Evolutionary conservation across 2,329 filamentous ascomycete genomes (phyloP).

Genomic region (Monilinia fructigena): DNA sequence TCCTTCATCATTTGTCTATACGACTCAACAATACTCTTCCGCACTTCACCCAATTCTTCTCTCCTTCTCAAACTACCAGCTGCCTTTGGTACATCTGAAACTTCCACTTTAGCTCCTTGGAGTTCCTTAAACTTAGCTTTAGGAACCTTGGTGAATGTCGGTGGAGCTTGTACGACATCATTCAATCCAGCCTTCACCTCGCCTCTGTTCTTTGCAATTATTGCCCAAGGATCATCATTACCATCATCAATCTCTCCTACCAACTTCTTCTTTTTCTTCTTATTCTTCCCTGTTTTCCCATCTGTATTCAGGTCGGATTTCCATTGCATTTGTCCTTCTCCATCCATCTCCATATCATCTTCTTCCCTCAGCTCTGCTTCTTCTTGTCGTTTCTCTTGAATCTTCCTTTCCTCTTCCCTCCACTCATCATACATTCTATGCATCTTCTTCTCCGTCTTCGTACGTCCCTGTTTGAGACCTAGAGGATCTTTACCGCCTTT

Average conservation of each 20-base stretch:
- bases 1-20: slow-evolving; percentile 70
- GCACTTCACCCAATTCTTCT: slow-evolving; percentile 69
- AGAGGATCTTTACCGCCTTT: slow-evolving; percentile 61
- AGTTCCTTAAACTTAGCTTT: slow-evolving; percentile 44
- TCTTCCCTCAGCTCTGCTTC: slow-evolving; percentile 38
- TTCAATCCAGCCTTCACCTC: slow-evolving; percentile 41
- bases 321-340: slow-evolving; percentile 49
- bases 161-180: slow-evolving; percentile 41
- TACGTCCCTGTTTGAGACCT: slow-evolving; percentile 67
- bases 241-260: slow-evolving; percentile 45
- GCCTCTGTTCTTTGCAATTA: slow-evolving; percentile 35
- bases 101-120: slow-evolving; percentile 62
- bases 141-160: slow-evolving; percentile 37
- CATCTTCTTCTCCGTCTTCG: slow-evolving; percentile 82
- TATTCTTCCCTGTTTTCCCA: slow-evolving; percentile 20
- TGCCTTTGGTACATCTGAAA: slow-evolving; percentile 65
- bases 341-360: slow-evolving; percentile 36
- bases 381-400: slow-evolving; percentile 38
- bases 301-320: slow-evolving; percentile 58
- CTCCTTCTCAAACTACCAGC: slow-evolving; percentile 69
- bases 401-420: slow-evolving; percentile 62
- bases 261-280: slow-evolving; percentile 41
- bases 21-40: slow-evolving; percentile 68
- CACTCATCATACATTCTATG: slow-evolving; percentile 78
- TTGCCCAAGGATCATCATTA: slow-evolving; percentile 41